These are phyloP conservation scores for Moricandia arvensis DNA, from an alignment of 345 rosid species.

Conservation along the genomic window DNA sequence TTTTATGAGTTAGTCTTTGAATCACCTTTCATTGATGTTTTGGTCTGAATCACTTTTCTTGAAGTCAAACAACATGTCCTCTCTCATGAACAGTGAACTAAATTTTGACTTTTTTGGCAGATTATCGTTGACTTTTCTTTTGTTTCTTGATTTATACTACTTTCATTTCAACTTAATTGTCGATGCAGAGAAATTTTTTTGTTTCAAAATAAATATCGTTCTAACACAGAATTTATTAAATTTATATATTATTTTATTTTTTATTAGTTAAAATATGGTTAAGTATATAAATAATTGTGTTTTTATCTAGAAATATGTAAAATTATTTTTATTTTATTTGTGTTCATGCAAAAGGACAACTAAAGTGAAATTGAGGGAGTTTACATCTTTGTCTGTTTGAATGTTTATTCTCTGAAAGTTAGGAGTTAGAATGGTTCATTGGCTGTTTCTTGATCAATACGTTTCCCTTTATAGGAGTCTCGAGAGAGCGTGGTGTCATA, in stretches of 20 bases:
- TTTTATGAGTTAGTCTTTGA: conserved; percentile 58
- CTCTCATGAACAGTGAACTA: conserved; percentile 22
- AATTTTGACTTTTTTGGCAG: conserved; percentile 23
- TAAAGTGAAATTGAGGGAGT: no score
- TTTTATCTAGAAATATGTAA: no score
- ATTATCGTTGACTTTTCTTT: background rate
- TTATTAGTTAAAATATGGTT: no score
- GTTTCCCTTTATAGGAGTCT: conserved; percentile 47
- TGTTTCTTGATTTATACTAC: conserved; percentile 11
- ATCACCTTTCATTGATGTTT: background rate
- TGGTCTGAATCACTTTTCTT: background rate
- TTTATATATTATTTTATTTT: no score
- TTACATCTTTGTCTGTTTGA: background rate
- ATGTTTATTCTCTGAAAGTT: background rate
- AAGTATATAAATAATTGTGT: no score
- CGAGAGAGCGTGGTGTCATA: conserved; percentile 55
- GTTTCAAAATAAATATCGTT: no score
- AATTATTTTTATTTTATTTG: no score
- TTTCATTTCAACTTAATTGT: no score
- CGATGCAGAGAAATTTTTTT: no score
- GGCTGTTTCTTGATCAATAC: conserved; percentile 11
- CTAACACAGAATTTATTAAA: no score
- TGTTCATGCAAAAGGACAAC: no score
- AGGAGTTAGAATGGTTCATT: background rate
- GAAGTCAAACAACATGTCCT: background rate